Percentiles rank a stretch among this genome's conserved stretches.
Conservation (phyloP, 176 grass and related monocot species). For the Puccinellia tenuiflora region DNA sequence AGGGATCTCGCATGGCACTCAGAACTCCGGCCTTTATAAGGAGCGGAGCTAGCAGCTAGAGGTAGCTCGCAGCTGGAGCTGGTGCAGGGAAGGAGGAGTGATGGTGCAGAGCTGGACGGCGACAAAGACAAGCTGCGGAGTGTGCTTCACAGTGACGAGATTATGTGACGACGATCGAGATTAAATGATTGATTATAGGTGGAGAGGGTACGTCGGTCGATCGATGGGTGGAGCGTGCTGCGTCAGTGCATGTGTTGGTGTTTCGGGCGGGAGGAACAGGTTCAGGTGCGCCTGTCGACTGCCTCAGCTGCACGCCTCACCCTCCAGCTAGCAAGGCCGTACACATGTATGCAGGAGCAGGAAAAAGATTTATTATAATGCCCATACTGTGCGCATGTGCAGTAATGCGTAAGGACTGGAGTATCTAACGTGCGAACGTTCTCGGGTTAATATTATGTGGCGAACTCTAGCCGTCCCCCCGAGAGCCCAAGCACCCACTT, state of each 20-base stretch:
- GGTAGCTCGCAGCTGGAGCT: not conserved
- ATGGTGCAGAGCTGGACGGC: not conserved
- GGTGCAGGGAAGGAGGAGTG: not conserved
- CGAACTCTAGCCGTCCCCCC: too few species aligned
- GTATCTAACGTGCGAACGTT: too few species aligned
- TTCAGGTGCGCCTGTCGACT: conserved; percentile 1
- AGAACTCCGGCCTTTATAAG: not conserved
- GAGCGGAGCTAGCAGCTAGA: not conserved
- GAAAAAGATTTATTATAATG: too few species aligned
- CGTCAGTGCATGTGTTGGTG: not conserved
- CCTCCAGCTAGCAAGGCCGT: too few species aligned
- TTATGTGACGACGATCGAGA: not conserved
- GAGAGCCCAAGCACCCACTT: too few species aligned
- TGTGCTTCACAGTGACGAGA: too few species aligned
- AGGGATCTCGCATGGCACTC: not conserved
- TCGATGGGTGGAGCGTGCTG: not conserved
- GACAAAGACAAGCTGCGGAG: not conserved
- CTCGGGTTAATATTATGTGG: too few species aligned
- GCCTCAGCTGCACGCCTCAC: too few species aligned
- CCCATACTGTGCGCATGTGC: too few species aligned
- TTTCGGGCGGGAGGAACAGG: not conserved
- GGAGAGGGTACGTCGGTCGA: not conserved
- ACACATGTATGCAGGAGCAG: too few species aligned
- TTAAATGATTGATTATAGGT: not conserved
- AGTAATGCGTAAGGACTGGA: too few species aligned